Conservation (phyloP, 2,329 filamentous ascomycete species). For the Fusarium longipes region DNA sequence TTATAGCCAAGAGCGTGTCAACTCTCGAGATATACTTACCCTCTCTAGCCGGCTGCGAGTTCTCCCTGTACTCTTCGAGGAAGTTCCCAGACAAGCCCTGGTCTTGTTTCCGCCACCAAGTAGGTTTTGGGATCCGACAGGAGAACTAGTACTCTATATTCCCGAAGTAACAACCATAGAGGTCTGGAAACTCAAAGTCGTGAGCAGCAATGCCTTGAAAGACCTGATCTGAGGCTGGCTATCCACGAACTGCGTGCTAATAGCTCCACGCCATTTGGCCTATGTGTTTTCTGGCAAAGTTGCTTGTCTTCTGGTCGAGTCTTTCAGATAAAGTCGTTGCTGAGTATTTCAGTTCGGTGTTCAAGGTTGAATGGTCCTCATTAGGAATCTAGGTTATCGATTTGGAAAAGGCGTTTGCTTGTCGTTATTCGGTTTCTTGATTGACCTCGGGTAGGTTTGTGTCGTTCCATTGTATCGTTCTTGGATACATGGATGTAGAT, state of each 20-base stretch:
- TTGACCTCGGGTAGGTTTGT: neutral
- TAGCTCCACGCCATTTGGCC: neutral
- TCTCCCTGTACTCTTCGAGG: neutral
- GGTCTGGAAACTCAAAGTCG: accelerated
- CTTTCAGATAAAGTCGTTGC: neutral
- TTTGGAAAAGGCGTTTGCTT: neutral
- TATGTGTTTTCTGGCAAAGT: neutral
- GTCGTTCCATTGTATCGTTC: too few relatives aligned
- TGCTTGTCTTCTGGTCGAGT: neutral
- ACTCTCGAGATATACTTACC: neutral
- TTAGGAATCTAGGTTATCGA: neutral
- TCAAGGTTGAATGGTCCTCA: neutral
- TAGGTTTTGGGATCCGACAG: too few relatives aligned
- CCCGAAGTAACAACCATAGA: accelerated
- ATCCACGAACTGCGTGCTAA: too few relatives aligned
- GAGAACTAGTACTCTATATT: neutral
- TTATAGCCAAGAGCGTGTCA: neutral
- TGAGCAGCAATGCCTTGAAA: neutral
- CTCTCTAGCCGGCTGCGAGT: neutral
- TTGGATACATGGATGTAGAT: neutral
- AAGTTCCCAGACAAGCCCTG: neutral
- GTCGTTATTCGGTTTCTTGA: neutral
- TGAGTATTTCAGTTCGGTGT: neutral
- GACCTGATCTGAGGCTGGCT: neutral
- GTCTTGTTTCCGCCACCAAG: too few relatives aligned